These are phyloP conservation scores for Fraxinus excelsior DNA, from an alignment of 257 asterid genomes.

Conservation along the genomic window DNA sequence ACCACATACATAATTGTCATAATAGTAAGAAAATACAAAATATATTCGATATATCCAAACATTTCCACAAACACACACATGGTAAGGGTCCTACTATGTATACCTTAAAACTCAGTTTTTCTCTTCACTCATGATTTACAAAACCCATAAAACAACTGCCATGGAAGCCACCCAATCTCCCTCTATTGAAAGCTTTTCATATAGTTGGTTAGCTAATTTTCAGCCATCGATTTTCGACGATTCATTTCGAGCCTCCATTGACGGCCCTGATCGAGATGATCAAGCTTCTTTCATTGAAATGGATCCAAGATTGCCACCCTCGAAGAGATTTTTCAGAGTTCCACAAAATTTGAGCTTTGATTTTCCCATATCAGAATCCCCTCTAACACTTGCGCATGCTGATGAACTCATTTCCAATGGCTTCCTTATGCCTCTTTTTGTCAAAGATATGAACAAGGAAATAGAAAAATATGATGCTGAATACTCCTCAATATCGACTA, in stretches of 20 bases:
- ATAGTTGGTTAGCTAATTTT: conserved; percentile 59
- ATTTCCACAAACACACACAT: background rate
- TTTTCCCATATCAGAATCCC: conserved; percentile 54
- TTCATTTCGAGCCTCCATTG: conserved; percentile 29
- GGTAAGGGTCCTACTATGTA: background rate
- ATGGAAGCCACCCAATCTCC: conserved; percentile 63
- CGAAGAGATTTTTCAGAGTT: conserved; percentile 66
- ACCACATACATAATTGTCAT: conserved; percentile 47
- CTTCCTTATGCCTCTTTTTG: conserved; percentile 52
- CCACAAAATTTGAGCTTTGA: conserved; percentile 68
- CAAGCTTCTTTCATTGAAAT: conserved; percentile 76
- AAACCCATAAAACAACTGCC: conserved; percentile 1
- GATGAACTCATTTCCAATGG: conserved; percentile 76
- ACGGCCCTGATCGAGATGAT: conserved; percentile 44
- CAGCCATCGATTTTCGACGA: conserved; percentile 33
- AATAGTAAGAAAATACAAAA: conserved; percentile 22
- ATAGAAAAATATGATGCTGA: conserved; percentile 13
- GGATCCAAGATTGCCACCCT: conserved; percentile 86
- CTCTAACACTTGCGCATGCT: conserved; percentile 56
- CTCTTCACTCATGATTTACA: background rate
- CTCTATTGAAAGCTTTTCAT: conserved; percentile 74
- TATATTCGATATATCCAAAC: conserved; percentile 12
- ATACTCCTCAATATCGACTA: conserved; percentile 15
- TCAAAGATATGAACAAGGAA: conserved; percentile 17
- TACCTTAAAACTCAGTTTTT: conserved; percentile 22